A percentile compares a stretch with the other conserved stretches of the same genome.
Conservation (phyloP, 2,329 filamentous ascomycete species). For the Monascus ruber region DNA sequence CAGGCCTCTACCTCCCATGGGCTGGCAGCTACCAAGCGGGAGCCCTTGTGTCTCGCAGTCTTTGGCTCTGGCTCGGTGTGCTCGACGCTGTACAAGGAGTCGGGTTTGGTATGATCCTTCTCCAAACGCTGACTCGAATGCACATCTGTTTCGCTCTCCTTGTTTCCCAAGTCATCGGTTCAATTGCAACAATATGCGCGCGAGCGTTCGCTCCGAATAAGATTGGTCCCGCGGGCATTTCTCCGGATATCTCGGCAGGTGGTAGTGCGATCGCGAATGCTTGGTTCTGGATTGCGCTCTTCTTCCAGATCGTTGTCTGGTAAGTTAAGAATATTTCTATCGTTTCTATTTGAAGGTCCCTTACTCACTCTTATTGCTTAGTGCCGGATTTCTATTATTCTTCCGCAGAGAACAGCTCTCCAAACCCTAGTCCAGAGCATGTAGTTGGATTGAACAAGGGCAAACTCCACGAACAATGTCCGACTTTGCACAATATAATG, state of each 20-base stretch:
- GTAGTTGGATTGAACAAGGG: no score
- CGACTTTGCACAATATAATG: no score
- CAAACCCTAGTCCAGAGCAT: no score
- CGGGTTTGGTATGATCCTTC: slow-evolving; percentile 56
- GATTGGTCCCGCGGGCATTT: slow-evolving; percentile 50
- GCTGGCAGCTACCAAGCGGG: slow-evolving; percentile 43
- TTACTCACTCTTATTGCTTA: background rate
- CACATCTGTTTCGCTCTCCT: slow-evolving; percentile 54
- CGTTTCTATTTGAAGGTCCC: background rate
- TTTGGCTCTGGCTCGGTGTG: slow-evolving; percentile 59
- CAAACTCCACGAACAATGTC: no score
- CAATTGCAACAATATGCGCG: slow-evolving; percentile 50
- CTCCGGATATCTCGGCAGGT: slow-evolving; percentile 48
- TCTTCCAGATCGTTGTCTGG: slow-evolving; percentile 49
- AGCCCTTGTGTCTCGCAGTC: slow-evolving; percentile 44
- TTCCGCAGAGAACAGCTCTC: no score
- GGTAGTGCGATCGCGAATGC: slow-evolving; percentile 35
- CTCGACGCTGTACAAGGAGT: slow-evolving; percentile 55
- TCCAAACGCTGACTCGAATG: slow-evolving; percentile 53
- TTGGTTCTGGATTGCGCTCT: slow-evolving; percentile 52
- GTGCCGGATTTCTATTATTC: background rate
- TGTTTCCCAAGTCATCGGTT: slow-evolving; percentile 50
- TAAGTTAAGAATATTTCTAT: slow-evolving; percentile 36
- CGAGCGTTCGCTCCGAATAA: slow-evolving; percentile 50
- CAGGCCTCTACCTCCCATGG: slow-evolving; percentile 54